These are phyloP conservation scores for Solanum hybrid DNA, from an alignment of 305 asterid species.

Conservation along the genomic window DNA sequence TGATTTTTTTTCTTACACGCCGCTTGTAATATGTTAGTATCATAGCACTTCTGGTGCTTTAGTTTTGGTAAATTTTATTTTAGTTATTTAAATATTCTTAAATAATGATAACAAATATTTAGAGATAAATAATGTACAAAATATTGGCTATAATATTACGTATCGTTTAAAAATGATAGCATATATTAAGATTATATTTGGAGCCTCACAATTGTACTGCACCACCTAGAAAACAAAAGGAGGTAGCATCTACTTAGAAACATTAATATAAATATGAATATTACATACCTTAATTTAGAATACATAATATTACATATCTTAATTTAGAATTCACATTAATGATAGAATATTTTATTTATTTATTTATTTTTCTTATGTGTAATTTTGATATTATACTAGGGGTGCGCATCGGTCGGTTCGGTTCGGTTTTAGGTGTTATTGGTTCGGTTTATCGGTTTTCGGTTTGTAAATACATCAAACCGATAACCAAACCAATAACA, in stretches of 20 bases:
- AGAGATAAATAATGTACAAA: not conserved
- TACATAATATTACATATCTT: too few relatives aligned
- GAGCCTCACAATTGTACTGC: not conserved
- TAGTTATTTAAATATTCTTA: not conserved
- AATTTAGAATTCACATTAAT: not conserved
- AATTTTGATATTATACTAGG: not conserved
- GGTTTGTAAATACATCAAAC: too few relatives aligned
- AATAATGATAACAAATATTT: not conserved
- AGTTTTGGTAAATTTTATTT: not conserved
- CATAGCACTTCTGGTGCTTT: not conserved
- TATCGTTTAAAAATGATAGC: not conserved
- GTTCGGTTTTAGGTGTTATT: too few relatives aligned
- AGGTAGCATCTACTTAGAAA: not conserved
- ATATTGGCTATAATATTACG: not conserved
- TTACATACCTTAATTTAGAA: not conserved
- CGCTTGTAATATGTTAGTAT: not conserved
- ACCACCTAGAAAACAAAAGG: not conserved
- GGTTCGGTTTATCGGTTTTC: too few relatives aligned
- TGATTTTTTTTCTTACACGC: not conserved
- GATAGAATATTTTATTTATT: not conserved
- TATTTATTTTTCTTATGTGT: not conserved
- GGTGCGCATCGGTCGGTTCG: too few relatives aligned
- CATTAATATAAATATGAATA: not conserved
- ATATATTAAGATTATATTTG: not conserved
- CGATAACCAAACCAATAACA: too few relatives aligned